Evolutionary conservation across 2,329 filamentous ascomycete genomes (phyloP).

Genomic region (Nemania diffusa): DNA sequence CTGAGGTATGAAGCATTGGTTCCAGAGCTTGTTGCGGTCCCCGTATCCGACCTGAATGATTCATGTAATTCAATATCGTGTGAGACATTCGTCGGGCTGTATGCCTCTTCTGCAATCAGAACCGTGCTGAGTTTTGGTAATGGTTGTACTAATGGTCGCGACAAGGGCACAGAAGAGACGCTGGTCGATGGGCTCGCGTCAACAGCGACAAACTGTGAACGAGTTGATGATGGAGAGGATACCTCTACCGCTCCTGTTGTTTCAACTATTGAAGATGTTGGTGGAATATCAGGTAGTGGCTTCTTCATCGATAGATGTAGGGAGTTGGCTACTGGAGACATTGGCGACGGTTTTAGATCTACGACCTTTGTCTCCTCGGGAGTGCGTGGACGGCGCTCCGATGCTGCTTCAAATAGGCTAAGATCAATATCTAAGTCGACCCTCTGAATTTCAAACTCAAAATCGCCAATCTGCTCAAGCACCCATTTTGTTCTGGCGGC

Average conservation of each 20-base stretch:
- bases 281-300: conserved; percentile 73
- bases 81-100: conserved; percentile 59
- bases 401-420: conserved; percentile 58
- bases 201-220: conserved; percentile 55
- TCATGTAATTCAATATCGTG: conserved; percentile 63
- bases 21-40: conserved; percentile 79
- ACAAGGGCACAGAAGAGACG: conserved; percentile 59
- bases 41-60: conserved; percentile 72
- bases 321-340: conserved; percentile 42
- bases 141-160: conserved; percentile 62
- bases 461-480: conserved; percentile 89
- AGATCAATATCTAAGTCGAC: conserved; percentile 66
- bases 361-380: conserved; percentile 54
- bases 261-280: conserved; percentile 39
- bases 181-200: conserved; percentile 57
- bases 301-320: conserved; percentile 67
- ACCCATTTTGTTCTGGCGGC: conserved; percentile 86
- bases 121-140: conserved; percentile 68
- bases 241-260: conserved; percentile 37
- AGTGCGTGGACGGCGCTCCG: conserved; percentile 46
- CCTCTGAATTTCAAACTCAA: conserved; percentile 80
- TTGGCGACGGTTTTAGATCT: conserved; percentile 51
- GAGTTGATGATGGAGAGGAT: conserved; percentile 50
- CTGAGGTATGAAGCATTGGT: conserved; percentile 83
- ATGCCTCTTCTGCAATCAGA: conserved; percentile 59